phyloP scores from a whole-genome alignment of 495 filamentous ascomycete species.

The Glarea lozoyensis region DNA sequence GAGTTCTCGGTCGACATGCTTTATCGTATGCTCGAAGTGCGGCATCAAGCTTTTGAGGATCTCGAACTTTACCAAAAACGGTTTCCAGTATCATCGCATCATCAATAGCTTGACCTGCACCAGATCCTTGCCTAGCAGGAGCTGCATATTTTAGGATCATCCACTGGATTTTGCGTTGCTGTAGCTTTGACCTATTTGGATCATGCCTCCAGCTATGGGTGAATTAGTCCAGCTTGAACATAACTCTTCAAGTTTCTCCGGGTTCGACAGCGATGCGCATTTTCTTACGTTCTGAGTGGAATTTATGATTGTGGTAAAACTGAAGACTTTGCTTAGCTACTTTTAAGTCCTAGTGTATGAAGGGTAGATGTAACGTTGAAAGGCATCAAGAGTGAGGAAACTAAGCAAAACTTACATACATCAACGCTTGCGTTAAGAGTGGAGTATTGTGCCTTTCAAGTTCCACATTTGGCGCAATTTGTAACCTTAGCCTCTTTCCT shows the following conservation, averaged over 20 bases:
- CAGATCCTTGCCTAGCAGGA: constrained; percentile 32
- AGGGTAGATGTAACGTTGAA: too few relatives aligned
- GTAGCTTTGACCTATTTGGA: neutral
- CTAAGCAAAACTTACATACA: too few relatives aligned
- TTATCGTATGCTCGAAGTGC: constrained; percentile 53
- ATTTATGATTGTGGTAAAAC: too few relatives aligned
- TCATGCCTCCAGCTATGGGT: neutral
- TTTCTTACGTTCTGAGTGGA: too few relatives aligned
- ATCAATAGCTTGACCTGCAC: constrained; percentile 55
- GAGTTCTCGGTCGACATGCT: constrained; percentile 37
- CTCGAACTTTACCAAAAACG: constrained; percentile 37
- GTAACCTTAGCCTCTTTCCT: too few relatives aligned
- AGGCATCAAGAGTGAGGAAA: too few relatives aligned
- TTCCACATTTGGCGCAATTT: too few relatives aligned
- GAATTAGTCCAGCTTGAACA: neutral
- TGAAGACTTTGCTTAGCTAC: too few relatives aligned
- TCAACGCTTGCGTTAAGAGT: too few relatives aligned
- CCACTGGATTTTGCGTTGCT: neutral
- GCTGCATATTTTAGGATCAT: neutral
- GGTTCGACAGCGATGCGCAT: too few relatives aligned
- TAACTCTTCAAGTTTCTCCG: neutral
- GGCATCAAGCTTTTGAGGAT: constrained; percentile 25
- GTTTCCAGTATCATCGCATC: constrained; percentile 49
- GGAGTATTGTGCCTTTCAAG: too few relatives aligned
- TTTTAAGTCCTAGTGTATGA: too few relatives aligned